Conservation (phyloP, 768 basidiomycete genomes). For the Lenzites betulinus region DNA sequence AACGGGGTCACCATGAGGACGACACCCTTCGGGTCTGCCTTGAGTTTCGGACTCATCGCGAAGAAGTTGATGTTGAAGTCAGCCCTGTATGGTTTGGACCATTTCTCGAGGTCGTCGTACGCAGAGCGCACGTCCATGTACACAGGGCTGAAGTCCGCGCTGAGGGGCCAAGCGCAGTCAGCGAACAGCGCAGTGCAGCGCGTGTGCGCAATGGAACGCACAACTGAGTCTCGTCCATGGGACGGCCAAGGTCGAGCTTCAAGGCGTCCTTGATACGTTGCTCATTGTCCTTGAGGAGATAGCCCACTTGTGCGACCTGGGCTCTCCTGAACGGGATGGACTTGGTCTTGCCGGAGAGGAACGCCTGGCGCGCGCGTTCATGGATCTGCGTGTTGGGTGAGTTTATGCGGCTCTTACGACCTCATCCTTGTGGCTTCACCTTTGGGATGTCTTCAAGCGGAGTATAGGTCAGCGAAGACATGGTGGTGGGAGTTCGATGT, state of each 20-base stretch:
- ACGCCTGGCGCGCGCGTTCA: constrained; percentile 54
- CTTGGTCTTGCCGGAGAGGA: constrained; percentile 64
- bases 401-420: neutral
- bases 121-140: constrained; percentile 55
- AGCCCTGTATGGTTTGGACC: constrained; percentile 67
- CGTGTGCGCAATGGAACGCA: constrained; percentile 28
- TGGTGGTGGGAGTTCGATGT: neutral
- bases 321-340: constrained; percentile 70
- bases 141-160: constrained; percentile 60
- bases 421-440: neutral
- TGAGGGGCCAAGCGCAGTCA: constrained; percentile 27
- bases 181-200: neutral
- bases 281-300: constrained; percentile 73
- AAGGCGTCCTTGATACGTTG: constrained; percentile 61
- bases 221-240: constrained; percentile 58
- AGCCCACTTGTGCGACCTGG: constrained; percentile 74
- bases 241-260: constrained; percentile 63
- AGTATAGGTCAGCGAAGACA: neutral
- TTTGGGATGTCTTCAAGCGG: neutral
- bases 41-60: constrained; percentile 61
- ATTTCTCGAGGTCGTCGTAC: constrained; percentile 67
- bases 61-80: constrained; percentile 57
- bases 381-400: constrained; percentile 47
- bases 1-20: constrained; percentile 72
- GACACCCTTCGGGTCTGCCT: constrained; percentile 78